Conservation (phyloP, 768 basidiomycete genomes). For the Lactarius pseudohatsudake region DNA sequence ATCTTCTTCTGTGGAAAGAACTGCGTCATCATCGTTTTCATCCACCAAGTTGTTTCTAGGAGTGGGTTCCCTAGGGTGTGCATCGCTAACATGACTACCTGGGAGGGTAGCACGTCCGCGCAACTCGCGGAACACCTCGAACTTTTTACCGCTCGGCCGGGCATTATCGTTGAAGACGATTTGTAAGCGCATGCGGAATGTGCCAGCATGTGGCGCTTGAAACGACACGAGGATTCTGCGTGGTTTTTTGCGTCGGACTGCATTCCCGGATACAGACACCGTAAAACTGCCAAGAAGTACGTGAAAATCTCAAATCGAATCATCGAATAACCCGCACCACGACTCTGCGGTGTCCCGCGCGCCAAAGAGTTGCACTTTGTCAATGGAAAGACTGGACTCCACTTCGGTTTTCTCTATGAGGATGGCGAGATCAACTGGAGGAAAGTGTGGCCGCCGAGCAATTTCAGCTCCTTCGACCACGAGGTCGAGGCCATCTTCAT, state of each 20-base stretch:
- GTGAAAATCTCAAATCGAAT: not conserved
- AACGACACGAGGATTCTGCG: conserved; percentile 11
- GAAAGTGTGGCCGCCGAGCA: not conserved
- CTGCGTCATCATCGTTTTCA: not conserved
- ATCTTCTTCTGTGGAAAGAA: conserved; percentile 1
- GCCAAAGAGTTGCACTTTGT: not conserved
- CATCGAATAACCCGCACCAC: conserved; percentile 6
- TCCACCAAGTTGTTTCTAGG: not conserved
- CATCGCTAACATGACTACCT: not conserved
- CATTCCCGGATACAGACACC: not conserved
- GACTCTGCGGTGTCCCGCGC: not conserved
- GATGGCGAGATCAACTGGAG: not conserved
- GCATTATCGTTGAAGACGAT: conserved; percentile 11
- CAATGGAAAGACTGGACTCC: not conserved
- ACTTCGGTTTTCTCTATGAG: not conserved
- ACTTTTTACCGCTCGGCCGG: not conserved
- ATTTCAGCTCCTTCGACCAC: not conserved
- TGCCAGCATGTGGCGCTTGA: conserved; percentile 4
- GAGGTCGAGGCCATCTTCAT: conserved; percentile 19
- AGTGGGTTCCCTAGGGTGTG: not conserved
- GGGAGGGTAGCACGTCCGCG: not conserved
- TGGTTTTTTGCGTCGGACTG: not conserved
- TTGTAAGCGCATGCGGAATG: not conserved
- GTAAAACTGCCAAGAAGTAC: conserved; percentile 2
- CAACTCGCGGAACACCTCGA: conserved; percentile 12